Evolutionary conservation across 1,284 basidiomycete genomes (phyloP).

Genomic region (Apiotrichum gracile): DNA sequence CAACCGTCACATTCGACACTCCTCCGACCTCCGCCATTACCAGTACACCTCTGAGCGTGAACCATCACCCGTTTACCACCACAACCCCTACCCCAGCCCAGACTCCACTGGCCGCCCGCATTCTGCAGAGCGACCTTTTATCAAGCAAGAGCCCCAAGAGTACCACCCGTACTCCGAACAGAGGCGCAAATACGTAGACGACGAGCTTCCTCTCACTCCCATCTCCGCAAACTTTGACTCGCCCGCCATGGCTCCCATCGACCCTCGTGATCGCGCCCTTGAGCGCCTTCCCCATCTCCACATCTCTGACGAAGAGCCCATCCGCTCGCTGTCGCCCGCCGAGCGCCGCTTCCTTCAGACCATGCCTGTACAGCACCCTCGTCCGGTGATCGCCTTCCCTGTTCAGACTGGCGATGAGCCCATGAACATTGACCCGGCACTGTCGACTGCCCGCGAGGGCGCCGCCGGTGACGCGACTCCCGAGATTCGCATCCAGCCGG

Average conservation of each 20-base stretch:
- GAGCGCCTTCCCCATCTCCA: conserved; percentile 11
- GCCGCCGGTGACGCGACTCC: conserved; percentile 11
- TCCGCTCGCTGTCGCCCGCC: conserved; percentile 11
- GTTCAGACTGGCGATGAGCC: conserved; percentile 19
- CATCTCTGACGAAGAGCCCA: conserved; percentile 6
- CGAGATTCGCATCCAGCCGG: conserved; percentile 30
- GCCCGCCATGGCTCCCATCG: conserved; percentile 8
- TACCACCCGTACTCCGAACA: background rate
- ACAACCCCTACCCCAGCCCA: background rate
- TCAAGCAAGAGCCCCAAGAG: too few species aligned
- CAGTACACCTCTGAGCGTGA: background rate
- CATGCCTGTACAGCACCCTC: conserved; percentile 8
- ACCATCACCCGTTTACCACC: background rate
- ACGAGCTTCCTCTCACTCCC: conserved; percentile 10
- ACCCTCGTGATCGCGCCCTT: conserved; percentile 7
- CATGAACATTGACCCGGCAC: conserved; percentile 26
- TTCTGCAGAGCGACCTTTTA: too few species aligned
- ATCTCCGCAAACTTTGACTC: conserved; percentile 6
- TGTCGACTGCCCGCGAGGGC: conserved; percentile 24
- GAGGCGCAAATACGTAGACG: conserved; percentile 4
- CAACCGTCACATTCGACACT: background rate
- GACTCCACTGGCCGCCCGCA: background rate
- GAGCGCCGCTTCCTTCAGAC: conserved; percentile 19
- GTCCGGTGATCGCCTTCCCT: conserved; percentile 22
- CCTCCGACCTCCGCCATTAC: background rate